Percentiles rank a stretch among this genome's conserved stretches.
These are phyloP conservation scores for Asterionellopsis glacialis DNA, from an alignment of 108 stramenopile species.

Conservation along the genomic window DNA sequence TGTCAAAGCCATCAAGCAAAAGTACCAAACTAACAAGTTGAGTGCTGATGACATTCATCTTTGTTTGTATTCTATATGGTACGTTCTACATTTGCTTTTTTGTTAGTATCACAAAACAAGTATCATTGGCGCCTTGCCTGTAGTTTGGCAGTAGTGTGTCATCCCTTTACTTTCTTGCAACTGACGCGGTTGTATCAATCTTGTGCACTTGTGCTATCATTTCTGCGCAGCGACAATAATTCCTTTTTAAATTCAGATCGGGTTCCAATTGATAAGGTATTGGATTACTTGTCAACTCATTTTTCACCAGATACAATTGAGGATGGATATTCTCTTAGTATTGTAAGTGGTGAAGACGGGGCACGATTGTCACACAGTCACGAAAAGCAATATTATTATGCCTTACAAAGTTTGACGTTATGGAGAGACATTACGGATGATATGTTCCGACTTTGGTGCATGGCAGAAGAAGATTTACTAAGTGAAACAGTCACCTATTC, in stretches of 20 bases:
- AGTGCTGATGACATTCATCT: slow-evolving; percentile 64
- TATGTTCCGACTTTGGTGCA: slow-evolving; percentile 81
- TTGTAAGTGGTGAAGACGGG: slow-evolving; percentile 61
- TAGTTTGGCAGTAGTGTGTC: no score
- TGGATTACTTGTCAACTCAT: slow-evolving; percentile 46
- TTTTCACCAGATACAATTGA: slow-evolving; percentile 40
- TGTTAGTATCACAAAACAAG: no score
- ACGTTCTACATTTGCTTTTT: no score
- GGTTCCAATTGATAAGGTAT: slow-evolving; percentile 77
- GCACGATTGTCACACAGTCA: slow-evolving; percentile 76
- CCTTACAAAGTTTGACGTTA: slow-evolving; percentile 63
- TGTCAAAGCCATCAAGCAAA: slow-evolving; percentile 38
- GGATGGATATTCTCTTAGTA: slow-evolving; percentile 58
- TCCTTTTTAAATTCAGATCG: slow-evolving; percentile 82
- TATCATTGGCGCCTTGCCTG: neutral
- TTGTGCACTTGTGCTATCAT: neutral
- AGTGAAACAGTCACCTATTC: slow-evolving; percentile 43
- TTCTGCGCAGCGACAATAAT: slow-evolving; percentile 53
- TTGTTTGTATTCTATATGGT: slow-evolving; percentile 68
- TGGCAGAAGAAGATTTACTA: slow-evolving; percentile 78
- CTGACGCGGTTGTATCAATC: no score
- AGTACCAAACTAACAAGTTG: slow-evolving; percentile 25
- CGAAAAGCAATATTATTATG: slow-evolving; percentile 78
- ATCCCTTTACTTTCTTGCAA: neutral
- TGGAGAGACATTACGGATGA: slow-evolving; percentile 81